Evolutionary conservation across 805 yeast genomes (phyloP).

Genomic region (Blastobotrys terrestris): DNA sequence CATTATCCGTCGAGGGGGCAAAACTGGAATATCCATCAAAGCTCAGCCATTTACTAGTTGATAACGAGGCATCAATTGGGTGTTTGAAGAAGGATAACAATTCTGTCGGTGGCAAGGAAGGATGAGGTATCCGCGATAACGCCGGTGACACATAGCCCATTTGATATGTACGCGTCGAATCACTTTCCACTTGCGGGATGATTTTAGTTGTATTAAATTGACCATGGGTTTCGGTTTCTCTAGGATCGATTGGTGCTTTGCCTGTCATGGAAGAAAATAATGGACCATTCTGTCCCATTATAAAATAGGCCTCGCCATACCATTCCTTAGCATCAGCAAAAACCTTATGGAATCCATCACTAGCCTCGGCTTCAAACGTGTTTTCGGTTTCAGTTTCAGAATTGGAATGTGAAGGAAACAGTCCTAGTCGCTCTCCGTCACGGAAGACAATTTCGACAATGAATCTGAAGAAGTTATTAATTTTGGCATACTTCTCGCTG

Average conservation of each 20-base stretch:
- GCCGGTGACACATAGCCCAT: conserved; percentile 44
- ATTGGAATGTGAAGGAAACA: conserved; percentile 6
- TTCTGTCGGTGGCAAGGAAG: conserved; percentile 46
- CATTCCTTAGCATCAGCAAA: conserved; percentile 67
- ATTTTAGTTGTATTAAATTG: conserved; percentile 63
- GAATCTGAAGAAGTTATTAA: conserved; percentile 27
- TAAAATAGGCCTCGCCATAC: conserved; percentile 76
- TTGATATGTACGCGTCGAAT: conserved; percentile 17
- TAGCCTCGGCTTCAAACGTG: conserved; percentile 20
- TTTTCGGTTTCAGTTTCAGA: conserved; percentile 7
- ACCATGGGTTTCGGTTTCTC: conserved; percentile 62
- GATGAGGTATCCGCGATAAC: conserved; percentile 42
- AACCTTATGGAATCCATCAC: conserved; percentile 25
- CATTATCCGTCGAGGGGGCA: conserved; percentile 63
- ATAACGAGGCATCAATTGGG: conserved; percentile 40
- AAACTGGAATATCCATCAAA: conserved; percentile 46
- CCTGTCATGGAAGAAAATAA: conserved; percentile 68
- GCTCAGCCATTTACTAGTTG: conserved; percentile 61
- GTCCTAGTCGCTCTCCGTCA: conserved; percentile 28
- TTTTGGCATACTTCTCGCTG: conserved; percentile 22
- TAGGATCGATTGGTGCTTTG: conserved; percentile 68
- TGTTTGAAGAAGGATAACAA: conserved; percentile 37
- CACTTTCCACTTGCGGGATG: conserved; percentile 45
- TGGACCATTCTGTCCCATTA: conserved; percentile 62
- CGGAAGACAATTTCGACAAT: conserved; percentile 28